These are phyloP conservation scores for Beauveria sp. DNA, from an alignment of 2,329 filamentous ascomycete species.

Conservation along the genomic window DNA sequence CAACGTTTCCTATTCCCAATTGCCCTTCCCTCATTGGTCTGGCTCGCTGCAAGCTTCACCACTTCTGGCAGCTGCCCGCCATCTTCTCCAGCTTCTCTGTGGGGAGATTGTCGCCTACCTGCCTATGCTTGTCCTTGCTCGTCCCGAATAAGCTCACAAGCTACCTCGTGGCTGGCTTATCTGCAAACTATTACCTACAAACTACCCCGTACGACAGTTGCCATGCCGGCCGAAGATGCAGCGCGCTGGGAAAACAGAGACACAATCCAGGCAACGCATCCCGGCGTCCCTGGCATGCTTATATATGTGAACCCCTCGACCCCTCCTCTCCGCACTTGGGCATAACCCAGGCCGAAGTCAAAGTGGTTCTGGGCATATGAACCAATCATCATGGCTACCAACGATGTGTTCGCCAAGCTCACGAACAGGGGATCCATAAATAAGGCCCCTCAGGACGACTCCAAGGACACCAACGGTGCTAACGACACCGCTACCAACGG, in stretches of 20 bases:
- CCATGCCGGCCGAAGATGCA: background rate
- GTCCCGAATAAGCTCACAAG: background rate
- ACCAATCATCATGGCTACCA: conserved; percentile 16
- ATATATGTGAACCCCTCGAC: conserved; percentile 15
- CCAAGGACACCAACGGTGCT: background rate
- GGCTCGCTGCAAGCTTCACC: background rate
- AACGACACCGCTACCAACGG: background rate
- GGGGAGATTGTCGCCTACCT: background rate
- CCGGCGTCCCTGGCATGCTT: background rate
- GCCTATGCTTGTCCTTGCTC: background rate
- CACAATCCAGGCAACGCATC: background rate
- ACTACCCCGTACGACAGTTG: background rate
- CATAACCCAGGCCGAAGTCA: background rate
- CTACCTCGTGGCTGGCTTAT: background rate
- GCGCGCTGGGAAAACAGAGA: background rate
- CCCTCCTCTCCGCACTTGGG: background rate
- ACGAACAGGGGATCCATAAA: conserved; percentile 11
- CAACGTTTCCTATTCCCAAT: conserved; percentile 13
- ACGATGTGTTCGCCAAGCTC: conserved; percentile 16
- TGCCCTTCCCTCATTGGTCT: conserved; percentile 3
- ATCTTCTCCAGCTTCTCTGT: background rate
- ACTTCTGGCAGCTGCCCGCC: background rate
- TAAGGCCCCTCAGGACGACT: background rate
- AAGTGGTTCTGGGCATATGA: background rate
- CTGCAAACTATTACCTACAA: conserved; percentile 8